These are phyloP conservation scores for Colletotrichum echinochloae DNA, from an alignment of 2,329 filamentous ascomycete species.

Conservation along the genomic window DNA sequence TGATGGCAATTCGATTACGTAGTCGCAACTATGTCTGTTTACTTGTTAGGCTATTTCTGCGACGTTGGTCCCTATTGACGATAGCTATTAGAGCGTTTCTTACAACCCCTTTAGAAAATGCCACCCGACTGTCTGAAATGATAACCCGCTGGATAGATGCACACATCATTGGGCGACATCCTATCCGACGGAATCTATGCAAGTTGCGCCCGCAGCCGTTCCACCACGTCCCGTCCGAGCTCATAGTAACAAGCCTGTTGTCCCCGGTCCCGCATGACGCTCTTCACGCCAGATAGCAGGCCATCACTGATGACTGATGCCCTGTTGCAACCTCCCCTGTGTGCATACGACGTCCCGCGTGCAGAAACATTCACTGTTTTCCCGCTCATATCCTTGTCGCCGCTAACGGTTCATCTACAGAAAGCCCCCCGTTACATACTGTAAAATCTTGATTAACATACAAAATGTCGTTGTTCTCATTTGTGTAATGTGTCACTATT, in stretches of 20 bases:
- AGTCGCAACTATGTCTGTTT: too few relatives aligned
- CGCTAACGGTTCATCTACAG: too few relatives aligned
- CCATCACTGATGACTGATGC: constrained; percentile 43
- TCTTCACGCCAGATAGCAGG: constrained; percentile 44
- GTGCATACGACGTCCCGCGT: constrained; percentile 46
- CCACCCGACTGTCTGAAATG: background rate
- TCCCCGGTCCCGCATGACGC: constrained; percentile 43
- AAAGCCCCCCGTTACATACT: too few relatives aligned
- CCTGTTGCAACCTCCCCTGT: constrained; percentile 40
- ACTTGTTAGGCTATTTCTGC: too few relatives aligned
- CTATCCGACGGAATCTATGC: background rate
- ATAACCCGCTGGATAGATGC: background rate
- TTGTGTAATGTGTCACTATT: too few relatives aligned
- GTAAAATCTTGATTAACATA: too few relatives aligned
- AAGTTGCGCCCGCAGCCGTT: constrained; percentile 41
- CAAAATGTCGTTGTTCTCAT: too few relatives aligned
- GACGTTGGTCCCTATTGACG: background rate
- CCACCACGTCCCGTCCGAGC: constrained; percentile 44
- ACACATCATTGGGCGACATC: too few relatives aligned
- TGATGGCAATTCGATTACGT: background rate
- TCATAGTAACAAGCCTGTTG: constrained; percentile 48
- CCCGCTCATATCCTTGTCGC: constrained; percentile 40
- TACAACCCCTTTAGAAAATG: background rate
- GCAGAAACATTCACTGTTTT: constrained; percentile 44
- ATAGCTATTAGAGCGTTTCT: background rate